A percentile compares a stretch with the other conserved stretches of the same genome.
Conservation (phyloP, 176 grass and related monocot species). For the Bromus sterilis region DNA sequence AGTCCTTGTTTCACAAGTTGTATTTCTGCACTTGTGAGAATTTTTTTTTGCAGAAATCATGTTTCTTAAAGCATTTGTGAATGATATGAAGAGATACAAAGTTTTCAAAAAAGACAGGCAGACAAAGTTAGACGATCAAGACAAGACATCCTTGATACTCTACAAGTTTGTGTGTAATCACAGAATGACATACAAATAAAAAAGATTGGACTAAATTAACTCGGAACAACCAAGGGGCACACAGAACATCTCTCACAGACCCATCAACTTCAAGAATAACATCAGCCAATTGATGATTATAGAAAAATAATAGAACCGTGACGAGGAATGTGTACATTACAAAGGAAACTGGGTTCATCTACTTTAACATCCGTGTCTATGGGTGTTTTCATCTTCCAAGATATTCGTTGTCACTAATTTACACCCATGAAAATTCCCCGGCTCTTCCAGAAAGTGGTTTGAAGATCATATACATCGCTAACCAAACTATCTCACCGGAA, state of each 20-base stretch:
- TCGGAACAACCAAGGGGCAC: neutral
- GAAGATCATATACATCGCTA: constrained; percentile 41
- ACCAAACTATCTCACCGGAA: constrained; percentile 17
- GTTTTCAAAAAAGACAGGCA: neutral
- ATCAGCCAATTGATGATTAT: neutral
- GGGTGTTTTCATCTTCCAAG: constrained; percentile 1
- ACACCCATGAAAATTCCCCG: constrained; percentile 13
- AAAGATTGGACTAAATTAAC: constrained; percentile 25
- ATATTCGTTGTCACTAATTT: constrained; percentile 6
- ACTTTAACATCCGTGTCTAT: constrained; percentile 9
- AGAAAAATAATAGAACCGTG: constrained; percentile 20
- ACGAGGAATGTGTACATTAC: constrained; percentile 25
- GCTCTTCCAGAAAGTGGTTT: constrained; percentile 12
- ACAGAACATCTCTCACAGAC: constrained; percentile 19
- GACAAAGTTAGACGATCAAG: neutral
- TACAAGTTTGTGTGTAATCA: constrained; percentile 1
- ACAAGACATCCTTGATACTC: neutral
- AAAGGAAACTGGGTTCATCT: constrained; percentile 28
- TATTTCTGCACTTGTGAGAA: too few species aligned
- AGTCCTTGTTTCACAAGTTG: too few species aligned
- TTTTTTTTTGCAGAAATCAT: too few species aligned
- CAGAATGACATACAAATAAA: constrained; percentile 17
- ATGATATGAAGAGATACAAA: too few species aligned
- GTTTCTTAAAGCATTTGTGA: too few species aligned
- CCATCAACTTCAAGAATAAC: constrained; percentile 24